These are phyloP conservation scores for Colletotrichum sp. DNA, from an alignment of 2,329 filamentous ascomycete genomes.

Conservation along the genomic window DNA sequence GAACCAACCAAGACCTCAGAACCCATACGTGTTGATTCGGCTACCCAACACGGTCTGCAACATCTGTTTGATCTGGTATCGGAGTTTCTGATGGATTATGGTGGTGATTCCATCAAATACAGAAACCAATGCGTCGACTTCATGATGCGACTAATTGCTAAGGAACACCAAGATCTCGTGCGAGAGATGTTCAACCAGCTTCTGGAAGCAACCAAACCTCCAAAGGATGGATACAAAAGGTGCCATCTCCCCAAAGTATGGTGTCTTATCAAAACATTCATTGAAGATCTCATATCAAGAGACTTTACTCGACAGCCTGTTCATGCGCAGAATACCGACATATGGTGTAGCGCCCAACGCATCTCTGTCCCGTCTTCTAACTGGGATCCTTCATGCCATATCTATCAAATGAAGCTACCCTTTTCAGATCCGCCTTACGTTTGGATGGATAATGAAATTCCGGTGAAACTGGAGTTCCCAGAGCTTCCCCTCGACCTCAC, in stretches of 20 bases:
- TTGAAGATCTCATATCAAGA: not conserved
- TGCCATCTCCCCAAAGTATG: not conserved
- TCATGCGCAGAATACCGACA: not conserved
- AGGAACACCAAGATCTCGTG: not conserved
- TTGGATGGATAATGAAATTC: not conserved
- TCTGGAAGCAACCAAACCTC: not conserved
- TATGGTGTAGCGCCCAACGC: not conserved
- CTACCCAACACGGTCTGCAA: not conserved
- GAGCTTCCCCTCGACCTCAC: not conserved
- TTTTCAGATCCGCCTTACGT: accelerated
- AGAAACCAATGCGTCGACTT: not conserved
- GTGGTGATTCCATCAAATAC: accelerated
- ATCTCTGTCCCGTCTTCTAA: not conserved
- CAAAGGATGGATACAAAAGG: not conserved
- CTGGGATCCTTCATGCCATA: not conserved
- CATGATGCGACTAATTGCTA: accelerated
- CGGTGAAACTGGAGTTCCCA: not conserved
- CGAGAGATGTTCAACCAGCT: not conserved
- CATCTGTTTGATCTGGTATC: not conserved
- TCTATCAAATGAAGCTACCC: not conserved
- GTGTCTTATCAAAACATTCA: not conserved
- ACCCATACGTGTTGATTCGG: not conserved
- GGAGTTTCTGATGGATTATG: not conserved
- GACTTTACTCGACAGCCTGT: not conserved
- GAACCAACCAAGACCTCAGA: not conserved